Evolutionary conservation across 163 green algal species (phyloP).

Genomic region (Botryococcus braunii): DNA sequence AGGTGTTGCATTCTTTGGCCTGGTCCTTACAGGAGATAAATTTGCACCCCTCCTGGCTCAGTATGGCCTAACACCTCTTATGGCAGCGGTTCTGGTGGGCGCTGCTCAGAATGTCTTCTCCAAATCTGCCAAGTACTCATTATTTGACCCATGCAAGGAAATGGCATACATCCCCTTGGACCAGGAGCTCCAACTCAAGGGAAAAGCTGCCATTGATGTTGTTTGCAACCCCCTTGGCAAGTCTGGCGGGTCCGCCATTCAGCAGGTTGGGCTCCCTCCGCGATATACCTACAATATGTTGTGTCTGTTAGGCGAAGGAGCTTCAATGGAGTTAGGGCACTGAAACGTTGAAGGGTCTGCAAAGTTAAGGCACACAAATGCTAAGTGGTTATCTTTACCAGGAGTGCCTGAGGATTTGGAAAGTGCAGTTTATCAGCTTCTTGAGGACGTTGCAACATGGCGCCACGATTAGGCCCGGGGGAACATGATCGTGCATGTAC

Average conservation of each 20-base stretch:
- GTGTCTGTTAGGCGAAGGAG: too few species aligned
- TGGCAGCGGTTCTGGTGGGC: constrained; percentile 90
- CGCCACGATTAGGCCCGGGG: too few species aligned
- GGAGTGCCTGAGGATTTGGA: too few species aligned
- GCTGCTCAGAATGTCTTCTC: constrained; percentile 98
- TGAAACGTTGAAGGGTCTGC: too few species aligned
- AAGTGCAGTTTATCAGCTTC: too few species aligned
- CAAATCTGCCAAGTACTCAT: constrained; percentile 95
- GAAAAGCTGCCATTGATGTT: constrained; percentile 96
- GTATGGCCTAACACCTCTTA: constrained; percentile 84
- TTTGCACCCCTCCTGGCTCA: constrained; percentile 68
- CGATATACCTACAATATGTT: too few species aligned
- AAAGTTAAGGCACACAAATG: too few species aligned
- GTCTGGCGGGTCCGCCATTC: constrained; percentile 40
- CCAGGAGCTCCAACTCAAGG: constrained; percentile 73
- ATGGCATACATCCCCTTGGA: constrained; percentile 99
- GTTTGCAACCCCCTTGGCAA: constrained; percentile 94
- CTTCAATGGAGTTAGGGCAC: too few species aligned
- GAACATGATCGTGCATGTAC: too few species aligned
- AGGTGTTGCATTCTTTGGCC: constrained; percentile 86
- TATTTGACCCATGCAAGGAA: constrained; percentile 99
- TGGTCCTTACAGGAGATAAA: constrained; percentile 74
- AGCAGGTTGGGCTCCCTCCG: too few species aligned
- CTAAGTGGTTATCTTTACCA: too few species aligned
- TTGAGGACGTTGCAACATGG: too few species aligned